A percentile compares a stretch with the other conserved stretches of the same genome.
Evolutionary conservation across 2,329 filamentous ascomycete species (phyloP).

Genomic region (Aureobasidium sp.): DNA sequence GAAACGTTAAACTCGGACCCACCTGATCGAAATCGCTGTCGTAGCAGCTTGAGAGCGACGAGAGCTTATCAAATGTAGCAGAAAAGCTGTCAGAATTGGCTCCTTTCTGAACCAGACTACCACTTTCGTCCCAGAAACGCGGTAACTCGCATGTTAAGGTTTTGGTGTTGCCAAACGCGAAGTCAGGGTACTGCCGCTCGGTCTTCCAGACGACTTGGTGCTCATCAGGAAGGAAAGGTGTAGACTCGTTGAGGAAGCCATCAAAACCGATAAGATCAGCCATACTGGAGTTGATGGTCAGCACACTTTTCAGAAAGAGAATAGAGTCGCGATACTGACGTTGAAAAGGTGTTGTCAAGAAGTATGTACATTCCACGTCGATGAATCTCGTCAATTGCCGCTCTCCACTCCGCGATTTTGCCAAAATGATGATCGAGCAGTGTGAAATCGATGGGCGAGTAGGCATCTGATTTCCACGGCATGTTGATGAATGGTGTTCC

Average conservation of each 20-base stretch:
- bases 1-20: not conserved
- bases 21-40: constrained; percentile 39
- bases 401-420: constrained; percentile 49
- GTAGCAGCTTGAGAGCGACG: not conserved
- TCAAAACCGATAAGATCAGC: constrained; percentile 56
- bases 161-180: constrained; percentile 46
- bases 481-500: constrained; percentile 57
- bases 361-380: constrained; percentile 56
- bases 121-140: constrained; percentile 53
- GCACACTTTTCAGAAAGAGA: not conserved
- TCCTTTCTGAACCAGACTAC: constrained; percentile 23
- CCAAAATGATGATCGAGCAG: constrained; percentile 57
- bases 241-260: constrained; percentile 50
- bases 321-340: constrained; percentile 20
- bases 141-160: constrained; percentile 46
- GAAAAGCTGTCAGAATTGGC: not conserved
- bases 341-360: constrained; percentile 58
- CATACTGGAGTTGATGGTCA: constrained; percentile 28
- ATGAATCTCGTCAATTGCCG: constrained; percentile 53
- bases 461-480: constrained; percentile 56
- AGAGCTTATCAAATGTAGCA: constrained; percentile 44
- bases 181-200: constrained; percentile 49
- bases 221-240: constrained; percentile 48
- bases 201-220: constrained; percentile 52
- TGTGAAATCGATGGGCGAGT: constrained; percentile 52